A percentile compares a stretch with the other conserved stretches of the same genome.
Evolutionary conservation across 306 rosid genomes (phyloP).

Genomic region (Vigna trinervia): DNA sequence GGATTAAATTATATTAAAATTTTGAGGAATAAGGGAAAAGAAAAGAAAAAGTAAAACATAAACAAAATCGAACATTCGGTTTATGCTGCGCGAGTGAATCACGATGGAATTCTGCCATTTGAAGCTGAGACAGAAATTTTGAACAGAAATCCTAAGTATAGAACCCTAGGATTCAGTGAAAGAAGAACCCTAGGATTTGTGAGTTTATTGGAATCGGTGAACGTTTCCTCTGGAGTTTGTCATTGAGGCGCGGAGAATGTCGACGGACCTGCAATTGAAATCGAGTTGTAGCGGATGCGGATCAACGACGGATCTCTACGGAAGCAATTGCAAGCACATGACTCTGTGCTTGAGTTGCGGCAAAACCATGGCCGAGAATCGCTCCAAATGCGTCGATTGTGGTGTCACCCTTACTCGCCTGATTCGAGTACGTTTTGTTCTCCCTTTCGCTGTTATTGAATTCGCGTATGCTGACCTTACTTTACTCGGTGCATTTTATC

Average conservation of each 20-base stretch:
- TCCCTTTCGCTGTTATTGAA: background rate
- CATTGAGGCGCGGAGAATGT: conserved; percentile 39
- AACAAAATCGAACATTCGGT: background rate
- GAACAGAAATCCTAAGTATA: background rate
- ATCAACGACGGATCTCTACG: conserved; percentile 79
- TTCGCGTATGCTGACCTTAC: background rate
- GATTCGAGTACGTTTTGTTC: conserved; percentile 69
- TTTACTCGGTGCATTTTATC: background rate
- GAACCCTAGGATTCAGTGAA: background rate
- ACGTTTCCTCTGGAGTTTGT: background rate
- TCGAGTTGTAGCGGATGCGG: conserved; percentile 82
- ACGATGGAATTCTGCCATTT: conserved; percentile 1
- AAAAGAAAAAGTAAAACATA: too few species aligned
- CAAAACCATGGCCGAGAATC: conserved; percentile 81
- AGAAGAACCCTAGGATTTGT: conserved; percentile 34
- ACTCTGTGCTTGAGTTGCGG: conserved; percentile 86
- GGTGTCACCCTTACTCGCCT: conserved; percentile 74
- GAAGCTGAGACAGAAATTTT: background rate
- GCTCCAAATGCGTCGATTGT: conserved; percentile 76
- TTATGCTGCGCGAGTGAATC: background rate
- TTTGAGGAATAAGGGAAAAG: too few species aligned
- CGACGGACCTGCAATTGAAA: conserved; percentile 67
- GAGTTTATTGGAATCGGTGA: background rate
- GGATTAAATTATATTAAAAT: too few species aligned
- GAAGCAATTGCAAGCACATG: conserved; percentile 97